Evolutionary conservation across 345 rosid species (phyloP), one percentile per base, ranked within the genome.

Genomic region (Streptanthus diversifolius): DNA sequence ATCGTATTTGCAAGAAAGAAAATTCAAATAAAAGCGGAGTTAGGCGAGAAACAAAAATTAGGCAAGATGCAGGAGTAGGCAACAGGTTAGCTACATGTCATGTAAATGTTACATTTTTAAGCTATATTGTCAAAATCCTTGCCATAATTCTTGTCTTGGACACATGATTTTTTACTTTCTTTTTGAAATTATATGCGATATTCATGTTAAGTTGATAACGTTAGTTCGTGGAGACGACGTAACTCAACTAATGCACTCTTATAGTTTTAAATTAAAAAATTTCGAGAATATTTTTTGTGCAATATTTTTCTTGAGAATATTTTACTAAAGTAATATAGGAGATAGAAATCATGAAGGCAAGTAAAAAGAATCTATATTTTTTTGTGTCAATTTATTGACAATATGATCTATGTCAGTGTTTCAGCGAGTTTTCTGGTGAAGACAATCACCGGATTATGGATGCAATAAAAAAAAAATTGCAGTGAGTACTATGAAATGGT

Each of bases 31-130:
- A 52, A 63, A 35, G 36, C 18, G 27, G 44, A 72, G 70, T 54
- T 63, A 63, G 70, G 70, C 48, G 5, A 32, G 36, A 32, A 43
- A 72, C 54, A 63, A 53, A 63, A 32, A 24, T 72, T 72, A 72
- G 77, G 70, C 56, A 53, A 55, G 33, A 62, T 49, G 62, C 76
- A 71, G 9, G 63, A 30, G 27, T 63, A 43, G 55, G 45, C 77
- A 72, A 22, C 14, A 33, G 35, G 77, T 72, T 72, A 72, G 77
- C 27, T 52, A 27, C 25, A 63, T 72, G 77, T 72, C 77, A 29
- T 44, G 29, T 54, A 54, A 13, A 63, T 63, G 13, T 15, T 51
- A 59, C 74, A 59, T 29, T 61, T 61, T 71, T 36, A 13, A 52
- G 76, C 41, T 61, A 62, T 62, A 43, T 49, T 61, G 21, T 37